phyloP scores from a whole-genome alignment of 2,329 filamentous ascomycete genomes.

The Fusarium sublunatum region DNA sequence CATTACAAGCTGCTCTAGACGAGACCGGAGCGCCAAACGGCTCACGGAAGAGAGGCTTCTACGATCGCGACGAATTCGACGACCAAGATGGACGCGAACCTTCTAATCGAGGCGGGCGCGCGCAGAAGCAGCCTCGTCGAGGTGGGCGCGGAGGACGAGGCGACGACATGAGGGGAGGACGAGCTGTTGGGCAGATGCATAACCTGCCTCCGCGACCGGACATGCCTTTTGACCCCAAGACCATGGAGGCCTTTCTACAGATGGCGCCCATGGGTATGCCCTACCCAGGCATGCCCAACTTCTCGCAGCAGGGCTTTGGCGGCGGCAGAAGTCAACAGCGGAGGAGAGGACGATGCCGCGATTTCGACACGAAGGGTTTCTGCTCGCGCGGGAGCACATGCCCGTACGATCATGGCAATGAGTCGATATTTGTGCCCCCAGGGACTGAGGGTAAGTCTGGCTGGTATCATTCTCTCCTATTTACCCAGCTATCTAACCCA shows the following conservation, averaged over 20 bases:
- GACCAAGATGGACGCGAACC: conserved; percentile 42
- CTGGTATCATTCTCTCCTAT: neutral
- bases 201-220: conserved; percentile 33
- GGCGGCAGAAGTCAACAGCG: conserved; percentile 47
- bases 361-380: conserved; percentile 79
- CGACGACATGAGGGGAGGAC: conserved; percentile 40
- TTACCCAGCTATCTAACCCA: conserved; percentile 23
- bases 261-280: conserved; percentile 69
- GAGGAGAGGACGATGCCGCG: conserved; percentile 67
- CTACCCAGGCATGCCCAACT: conserved; percentile 54
- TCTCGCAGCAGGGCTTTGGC: conserved; percentile 48
- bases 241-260: conserved; percentile 70
- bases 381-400: conserved; percentile 76
- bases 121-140: conserved; percentile 70
- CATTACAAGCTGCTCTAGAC: conserved; percentile 36
- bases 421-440: conserved; percentile 56
- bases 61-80: conserved; percentile 46
- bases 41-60: conserved; percentile 53
- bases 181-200: conserved; percentile 25
- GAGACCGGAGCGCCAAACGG: conserved; percentile 30
- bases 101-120: conserved; percentile 53
- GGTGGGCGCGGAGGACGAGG: conserved; percentile 54
- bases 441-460: conserved; percentile 45
- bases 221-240: conserved; percentile 66
- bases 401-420: conserved; percentile 74